A percentile compares a stretch with the other conserved stretches of the same genome.
Conservation (phyloP, 2,329 filamentous ascomycete genomes). For the Scedosporium boydii region DNA sequence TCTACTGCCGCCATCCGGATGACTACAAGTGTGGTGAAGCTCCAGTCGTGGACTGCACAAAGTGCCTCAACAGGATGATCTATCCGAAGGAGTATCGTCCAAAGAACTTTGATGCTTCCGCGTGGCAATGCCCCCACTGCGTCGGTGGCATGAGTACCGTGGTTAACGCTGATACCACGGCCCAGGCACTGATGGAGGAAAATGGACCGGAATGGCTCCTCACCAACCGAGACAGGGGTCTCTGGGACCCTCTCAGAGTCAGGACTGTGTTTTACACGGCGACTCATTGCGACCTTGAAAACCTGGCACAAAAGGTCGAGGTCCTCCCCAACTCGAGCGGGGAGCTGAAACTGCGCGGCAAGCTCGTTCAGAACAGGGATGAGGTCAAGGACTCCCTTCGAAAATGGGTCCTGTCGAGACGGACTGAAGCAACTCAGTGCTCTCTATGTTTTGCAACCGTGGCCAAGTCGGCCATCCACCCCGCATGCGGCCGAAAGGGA, state of each 20-base stretch:
- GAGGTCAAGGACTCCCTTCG: slow-evolving; percentile 24
- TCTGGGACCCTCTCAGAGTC: slow-evolving; percentile 26
- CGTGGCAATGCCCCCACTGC: slow-evolving; percentile 1
- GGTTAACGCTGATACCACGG: slow-evolving; percentile 25
- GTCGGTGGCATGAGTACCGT: slow-evolving; percentile 22
- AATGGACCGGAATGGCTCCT: slow-evolving; percentile 35
- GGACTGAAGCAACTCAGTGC: slow-evolving; percentile 28
- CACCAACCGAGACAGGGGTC: slow-evolving; percentile 24
- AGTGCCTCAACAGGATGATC: slow-evolving; percentile 35
- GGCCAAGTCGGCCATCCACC: slow-evolving; percentile 24
- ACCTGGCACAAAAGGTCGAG: slow-evolving; percentile 25
- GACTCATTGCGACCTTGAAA: slow-evolving; percentile 19
- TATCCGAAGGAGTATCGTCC: slow-evolving; percentile 35
- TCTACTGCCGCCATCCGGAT: slow-evolving; percentile 30
- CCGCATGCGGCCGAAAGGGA: slow-evolving; percentile 33
- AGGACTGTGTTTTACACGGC: slow-evolving; percentile 29
- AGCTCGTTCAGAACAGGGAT: slow-evolving; percentile 29
- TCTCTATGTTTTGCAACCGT: slow-evolving; percentile 34
- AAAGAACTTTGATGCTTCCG: slow-evolving; percentile 14
- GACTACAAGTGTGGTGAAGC: slow-evolving; percentile 14
- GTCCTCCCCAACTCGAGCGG: slow-evolving; percentile 19
- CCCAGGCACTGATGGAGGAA: slow-evolving; percentile 25
- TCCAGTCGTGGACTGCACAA: slow-evolving; percentile 33
- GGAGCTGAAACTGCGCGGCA: slow-evolving; percentile 24
- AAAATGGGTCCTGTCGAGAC: slow-evolving; percentile 26